Conservation (phyloP, 768 basidiomycete species). For the Rhodosporidiobolus sp. region DNA sequence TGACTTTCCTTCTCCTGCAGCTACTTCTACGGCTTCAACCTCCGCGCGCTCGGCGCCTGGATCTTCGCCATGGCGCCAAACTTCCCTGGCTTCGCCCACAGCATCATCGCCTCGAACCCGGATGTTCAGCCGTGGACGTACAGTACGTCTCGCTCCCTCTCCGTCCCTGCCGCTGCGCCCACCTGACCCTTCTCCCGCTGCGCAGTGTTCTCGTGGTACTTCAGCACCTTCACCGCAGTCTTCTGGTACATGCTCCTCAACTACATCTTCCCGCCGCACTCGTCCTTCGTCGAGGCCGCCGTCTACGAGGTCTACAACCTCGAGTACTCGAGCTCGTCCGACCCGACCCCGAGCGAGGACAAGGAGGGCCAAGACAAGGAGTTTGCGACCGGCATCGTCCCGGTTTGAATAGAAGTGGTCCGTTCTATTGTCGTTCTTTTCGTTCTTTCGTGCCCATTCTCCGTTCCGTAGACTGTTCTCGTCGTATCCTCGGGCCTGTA, state of each 20-base stretch:
- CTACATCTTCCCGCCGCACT: constrained; percentile 5
- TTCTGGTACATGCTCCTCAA: constrained; percentile 14
- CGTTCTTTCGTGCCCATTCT: too few relatives aligned
- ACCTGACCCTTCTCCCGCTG: neutral
- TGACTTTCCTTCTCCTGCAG: too few relatives aligned
- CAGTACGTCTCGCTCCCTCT: neutral
- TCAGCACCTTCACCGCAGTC: constrained; percentile 1
- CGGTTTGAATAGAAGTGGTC: neutral
- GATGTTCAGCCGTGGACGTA: constrained; percentile 12
- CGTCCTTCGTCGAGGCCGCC: constrained; percentile 5
- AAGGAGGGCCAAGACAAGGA: neutral
- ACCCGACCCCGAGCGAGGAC: neutral
- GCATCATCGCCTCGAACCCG: constrained; percentile 38
- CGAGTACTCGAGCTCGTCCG: neutral
- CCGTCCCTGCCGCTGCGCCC: too few relatives aligned
- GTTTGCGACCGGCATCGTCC: neutral
- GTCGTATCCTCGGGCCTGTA: too few relatives aligned
- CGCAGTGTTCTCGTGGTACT: constrained; percentile 5
- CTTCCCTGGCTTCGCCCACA: constrained; percentile 46
- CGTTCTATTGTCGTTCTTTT: too few relatives aligned
- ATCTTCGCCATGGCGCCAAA: constrained; percentile 45
- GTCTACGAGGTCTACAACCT: constrained; percentile 24
- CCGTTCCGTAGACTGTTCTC: too few relatives aligned
- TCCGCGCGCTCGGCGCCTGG: constrained; percentile 44
- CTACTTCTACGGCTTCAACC: constrained; percentile 46